These are phyloP conservation scores for Xanthoconium purpureum DNA, from an alignment of 768 basidiomycete species.

Conservation along the genomic window DNA sequence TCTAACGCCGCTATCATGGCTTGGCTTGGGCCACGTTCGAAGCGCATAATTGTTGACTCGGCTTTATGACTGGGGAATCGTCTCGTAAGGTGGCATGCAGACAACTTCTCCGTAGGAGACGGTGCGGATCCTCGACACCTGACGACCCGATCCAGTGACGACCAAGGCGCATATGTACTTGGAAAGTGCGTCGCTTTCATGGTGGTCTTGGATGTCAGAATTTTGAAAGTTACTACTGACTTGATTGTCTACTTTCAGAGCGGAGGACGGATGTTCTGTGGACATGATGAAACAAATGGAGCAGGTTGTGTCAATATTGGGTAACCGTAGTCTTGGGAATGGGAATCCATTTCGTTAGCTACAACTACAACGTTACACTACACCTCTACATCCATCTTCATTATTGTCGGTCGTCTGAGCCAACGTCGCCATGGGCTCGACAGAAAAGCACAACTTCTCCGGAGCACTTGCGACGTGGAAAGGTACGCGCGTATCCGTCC, in stretches of 20 bases:
- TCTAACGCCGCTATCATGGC: too few species aligned
- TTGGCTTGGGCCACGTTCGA: too few species aligned
- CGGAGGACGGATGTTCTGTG: conserved; percentile 1
- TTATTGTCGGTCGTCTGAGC: background rate
- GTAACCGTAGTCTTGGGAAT: too few species aligned
- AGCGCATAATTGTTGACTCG: too few species aligned
- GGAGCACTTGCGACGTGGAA: conserved; percentile 90
- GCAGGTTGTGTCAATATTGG: too few species aligned
- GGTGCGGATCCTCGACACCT: conserved; percentile 8
- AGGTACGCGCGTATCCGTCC: conserved; percentile 43
- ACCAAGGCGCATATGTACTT: background rate
- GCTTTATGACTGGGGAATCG: too few species aligned
- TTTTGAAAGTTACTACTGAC: too few species aligned
- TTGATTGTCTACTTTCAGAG: too few species aligned
- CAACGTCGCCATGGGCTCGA: conserved; percentile 20
- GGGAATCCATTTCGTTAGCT: too few species aligned
- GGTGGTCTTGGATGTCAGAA: too few species aligned
- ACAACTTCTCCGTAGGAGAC: background rate
- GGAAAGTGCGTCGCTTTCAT: too few species aligned
- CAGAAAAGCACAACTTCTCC: conserved; percentile 81
- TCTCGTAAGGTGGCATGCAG: background rate
- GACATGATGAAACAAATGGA: conserved; percentile 18
- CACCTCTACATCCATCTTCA: background rate
- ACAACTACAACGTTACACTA: too few species aligned
- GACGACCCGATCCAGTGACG: background rate